Base-by-base conservation (phyloP, 2,329 filamentous ascomycete genomes). In the Pseudogymnoascus sp. region DNA sequence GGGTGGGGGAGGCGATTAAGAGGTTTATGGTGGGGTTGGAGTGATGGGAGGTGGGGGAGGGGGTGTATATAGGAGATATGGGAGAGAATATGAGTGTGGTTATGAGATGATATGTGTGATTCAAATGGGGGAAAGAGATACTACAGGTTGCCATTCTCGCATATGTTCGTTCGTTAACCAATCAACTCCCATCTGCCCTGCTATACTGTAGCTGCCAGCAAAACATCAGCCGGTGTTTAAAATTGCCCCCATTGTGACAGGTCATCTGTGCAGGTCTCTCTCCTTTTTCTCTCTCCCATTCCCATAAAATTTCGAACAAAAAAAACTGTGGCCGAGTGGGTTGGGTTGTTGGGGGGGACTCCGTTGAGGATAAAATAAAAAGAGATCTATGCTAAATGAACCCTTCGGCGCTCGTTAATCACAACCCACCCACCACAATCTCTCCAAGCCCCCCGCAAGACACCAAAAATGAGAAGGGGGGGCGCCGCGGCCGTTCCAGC, bases 1-100 rank as follows among this genome's bases (percentile, higher is more conserved):
- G 92, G 0, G 76, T 97, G 1, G 78, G 82, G 65, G 77, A 84
- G 47, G 90, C 82, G 0, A 93, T 97, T 43, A 64, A 15, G 35
- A 60, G 62, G n/a, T 70, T 69, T 37, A 59, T 67, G 58, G 38
- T 62, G 12, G 28, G 53, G 33, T 58, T 58, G 22, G 53, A 36
- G 9, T 58, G 30, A 58, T 6, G n/a, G n/a, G n/a, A n/a, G n/a
- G n/a, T n/a, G n/a, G n/a, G n/a, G n/a, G n/a, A n/a, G n/a, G n/a
- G n/a, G n/a, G n/a, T n/a, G 22, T 50, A 9, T 28, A 50, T 15
- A 7, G 18, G 12, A 1, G 1, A 50, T 18, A 9, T 30, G 18
- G 43, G 8, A 22, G 18, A 50, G 30, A 50, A 2, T 50, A 50
- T n/a, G 22, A 11, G 25, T 50, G 30, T 18, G 22, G 25, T 15